Conservation (phyloP, 257 asterid species). For the Lavandula angustifolia region DNA sequence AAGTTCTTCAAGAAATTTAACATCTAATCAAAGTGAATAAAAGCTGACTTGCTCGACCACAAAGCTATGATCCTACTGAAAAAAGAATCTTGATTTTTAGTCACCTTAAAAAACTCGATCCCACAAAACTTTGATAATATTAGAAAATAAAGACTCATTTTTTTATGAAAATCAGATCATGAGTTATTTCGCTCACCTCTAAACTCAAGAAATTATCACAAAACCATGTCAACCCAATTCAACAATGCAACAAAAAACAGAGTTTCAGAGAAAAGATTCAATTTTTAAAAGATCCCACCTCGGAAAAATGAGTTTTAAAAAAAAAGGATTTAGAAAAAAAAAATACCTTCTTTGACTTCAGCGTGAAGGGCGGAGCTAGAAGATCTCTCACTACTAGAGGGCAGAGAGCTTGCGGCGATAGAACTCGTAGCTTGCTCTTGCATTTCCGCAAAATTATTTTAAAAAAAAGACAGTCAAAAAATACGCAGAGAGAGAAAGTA, state of each 20-base stretch:
- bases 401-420: slow-evolving; percentile 72
- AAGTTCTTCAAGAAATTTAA: neutral
- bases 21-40: neutral
- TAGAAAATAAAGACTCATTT: slow-evolving; percentile 21
- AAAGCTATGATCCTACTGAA: slow-evolving; percentile 14
- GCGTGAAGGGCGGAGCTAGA: slow-evolving; percentile 82
- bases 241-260: slow-evolving; percentile 26
- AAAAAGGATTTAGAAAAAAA: neutral
- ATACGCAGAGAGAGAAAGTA: slow-evolving; percentile 12
- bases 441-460: slow-evolving; percentile 50
- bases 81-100: slow-evolving; percentile 15
- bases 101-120: neutral
- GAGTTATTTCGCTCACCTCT: neutral
- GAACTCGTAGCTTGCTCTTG: slow-evolving; percentile 92
- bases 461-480: slow-evolving; percentile 11
- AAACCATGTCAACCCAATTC: slow-evolving; percentile 6
- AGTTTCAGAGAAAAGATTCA: neutral
- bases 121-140: too few relatives aligned
- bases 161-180: neutral
- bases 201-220: neutral
- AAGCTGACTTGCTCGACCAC: neutral
- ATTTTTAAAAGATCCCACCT: slow-evolving; percentile 17
- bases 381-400: slow-evolving; percentile 95
- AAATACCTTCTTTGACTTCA: slow-evolving; percentile 72
- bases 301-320: too few relatives aligned